Conservation (phyloP, 1,139 yeast genomes). For the Debaryomyces sp. region DNA sequence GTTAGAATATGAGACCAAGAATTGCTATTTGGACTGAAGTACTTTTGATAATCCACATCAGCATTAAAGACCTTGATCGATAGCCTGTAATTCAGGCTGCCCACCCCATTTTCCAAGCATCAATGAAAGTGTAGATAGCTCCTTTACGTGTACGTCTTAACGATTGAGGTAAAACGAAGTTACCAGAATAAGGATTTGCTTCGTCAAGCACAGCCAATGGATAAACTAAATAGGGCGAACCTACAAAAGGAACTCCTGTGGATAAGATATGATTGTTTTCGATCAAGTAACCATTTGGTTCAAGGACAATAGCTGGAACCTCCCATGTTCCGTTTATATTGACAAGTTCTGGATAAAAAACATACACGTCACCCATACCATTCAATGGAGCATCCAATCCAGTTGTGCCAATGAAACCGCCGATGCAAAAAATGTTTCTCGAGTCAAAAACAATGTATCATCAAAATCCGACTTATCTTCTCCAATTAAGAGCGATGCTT, state of each 20-base stretch:
- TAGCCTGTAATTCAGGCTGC: background rate
- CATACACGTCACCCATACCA: conserved; percentile 3
- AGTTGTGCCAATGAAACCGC: background rate
- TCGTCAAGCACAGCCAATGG: background rate
- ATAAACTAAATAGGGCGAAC: conserved; percentile 1
- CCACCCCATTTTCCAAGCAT: conserved; percentile 4
- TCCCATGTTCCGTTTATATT: background rate
- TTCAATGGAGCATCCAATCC: conserved; percentile 2
- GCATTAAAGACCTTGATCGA: background rate
- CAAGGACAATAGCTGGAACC: background rate
- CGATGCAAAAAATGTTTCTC: conserved; percentile 1
- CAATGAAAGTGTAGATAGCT: background rate
- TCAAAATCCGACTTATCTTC: conserved; percentile 1
- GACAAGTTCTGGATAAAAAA: conserved; percentile 2
- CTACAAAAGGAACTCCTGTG: background rate
- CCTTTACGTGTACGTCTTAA: conserved; percentile 2
- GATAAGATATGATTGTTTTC: background rate
- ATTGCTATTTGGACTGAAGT: background rate
- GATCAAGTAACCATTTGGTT: conserved; percentile 1
- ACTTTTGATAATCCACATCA: background rate
- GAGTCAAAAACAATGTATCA: background rate
- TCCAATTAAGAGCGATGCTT: conserved; percentile 1
- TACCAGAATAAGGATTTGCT: conserved; percentile 1
- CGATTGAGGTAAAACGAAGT: background rate
- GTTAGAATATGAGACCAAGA: background rate